Base-by-base conservation (phyloP, 257 asterid genomes). In the Forsythia viridissima region DNA sequence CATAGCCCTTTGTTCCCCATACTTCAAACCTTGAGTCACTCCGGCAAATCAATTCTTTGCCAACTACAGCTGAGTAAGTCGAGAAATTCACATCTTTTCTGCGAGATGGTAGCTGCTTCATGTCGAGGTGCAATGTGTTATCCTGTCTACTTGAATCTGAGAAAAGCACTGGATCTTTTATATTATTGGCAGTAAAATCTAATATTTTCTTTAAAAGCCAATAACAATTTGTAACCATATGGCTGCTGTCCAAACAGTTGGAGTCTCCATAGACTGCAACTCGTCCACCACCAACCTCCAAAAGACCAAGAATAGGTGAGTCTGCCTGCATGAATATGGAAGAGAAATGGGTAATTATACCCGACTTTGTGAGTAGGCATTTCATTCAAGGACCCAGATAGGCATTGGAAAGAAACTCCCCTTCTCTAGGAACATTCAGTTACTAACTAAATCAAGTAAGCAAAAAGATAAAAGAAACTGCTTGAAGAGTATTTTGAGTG, bases 211-310 rank as follows among this genome's bases (percentile, higher is more conserved):
- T 93, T 83, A 96, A 89, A 76, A 93, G 99, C 97, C 97, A 94
- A 77, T 88, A 93, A 85, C 99, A 96, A 83, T 96, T 89, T 74
- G 99, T 91, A 75, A 96, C 98, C 98, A 96, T 96, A 82, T 96
- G 99, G 90, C 98, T 96, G 89, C 99, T 92, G 83, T 96, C 99
- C 88, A 96, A 87, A 84, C 99, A 96, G 84, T 96, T 96, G 82
- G 99, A 96, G 78, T 96, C 99, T 72, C 99, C 99, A 41, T 92
- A 93, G n/a, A 92, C 97, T 1, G 93, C 90, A 41, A 96, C 83
- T 78, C 98, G 88, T 71, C 99, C 97, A 43, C 82, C 84, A 52
- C 94, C 93, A 77, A 81, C 82, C 88, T 91, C 97, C 80, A 91
- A 48, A 66, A 96, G 92, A 73, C 99, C 99, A 71, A 96, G 98